These are phyloP conservation scores for Pseudogymnoascus pannorum DNA, from an alignment of 2,329 filamentous ascomycete species.

Conservation along the genomic window DNA sequence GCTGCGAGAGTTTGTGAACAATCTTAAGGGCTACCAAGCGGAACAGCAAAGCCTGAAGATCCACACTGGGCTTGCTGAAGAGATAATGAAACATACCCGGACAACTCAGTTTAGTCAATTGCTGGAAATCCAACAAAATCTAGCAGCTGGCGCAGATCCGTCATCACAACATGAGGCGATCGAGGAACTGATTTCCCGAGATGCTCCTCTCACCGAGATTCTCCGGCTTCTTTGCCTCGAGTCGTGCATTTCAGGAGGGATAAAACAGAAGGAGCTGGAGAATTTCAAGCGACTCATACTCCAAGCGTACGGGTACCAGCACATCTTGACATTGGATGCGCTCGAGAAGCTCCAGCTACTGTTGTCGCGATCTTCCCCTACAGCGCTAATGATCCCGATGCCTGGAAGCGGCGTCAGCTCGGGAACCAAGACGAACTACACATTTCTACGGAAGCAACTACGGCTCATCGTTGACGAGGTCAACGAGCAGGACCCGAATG, in stretches of 20 bases:
- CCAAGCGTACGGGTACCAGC: conserved; percentile 91
- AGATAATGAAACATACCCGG: conserved; percentile 88
- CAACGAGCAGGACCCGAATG: conserved; percentile 87
- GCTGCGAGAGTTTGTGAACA: conserved; percentile 89
- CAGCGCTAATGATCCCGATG: conserved; percentile 76
- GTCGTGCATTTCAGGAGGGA: conserved; percentile 80
- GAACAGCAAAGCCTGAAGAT: conserved; percentile 90
- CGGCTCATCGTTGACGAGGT: conserved; percentile 93
- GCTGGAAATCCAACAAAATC: conserved; percentile 90
- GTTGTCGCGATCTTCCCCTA: conserved; percentile 65
- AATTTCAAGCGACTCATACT: conserved; percentile 80
- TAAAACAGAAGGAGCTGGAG: conserved; percentile 83
- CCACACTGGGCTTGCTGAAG: conserved; percentile 86
- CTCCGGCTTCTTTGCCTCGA: conserved; percentile 84
- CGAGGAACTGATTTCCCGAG: conserved; percentile 87
- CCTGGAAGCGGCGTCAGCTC: conserved; percentile 46
- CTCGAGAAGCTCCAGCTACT: conserved; percentile 88
- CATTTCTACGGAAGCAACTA: conserved; percentile 75
- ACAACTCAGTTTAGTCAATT: conserved; percentile 82
- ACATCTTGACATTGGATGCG: conserved; percentile 79
- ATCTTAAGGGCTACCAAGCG: conserved; percentile 83
- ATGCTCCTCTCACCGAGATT: conserved; percentile 72
- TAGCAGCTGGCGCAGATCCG: conserved; percentile 84
- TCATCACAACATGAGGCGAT: conserved; percentile 84
- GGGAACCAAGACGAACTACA: conserved; percentile 82